Evolutionary conservation across 169 alveolate genomes (phyloP).

Genomic region (Cyclospora cayetanensis): DNA sequence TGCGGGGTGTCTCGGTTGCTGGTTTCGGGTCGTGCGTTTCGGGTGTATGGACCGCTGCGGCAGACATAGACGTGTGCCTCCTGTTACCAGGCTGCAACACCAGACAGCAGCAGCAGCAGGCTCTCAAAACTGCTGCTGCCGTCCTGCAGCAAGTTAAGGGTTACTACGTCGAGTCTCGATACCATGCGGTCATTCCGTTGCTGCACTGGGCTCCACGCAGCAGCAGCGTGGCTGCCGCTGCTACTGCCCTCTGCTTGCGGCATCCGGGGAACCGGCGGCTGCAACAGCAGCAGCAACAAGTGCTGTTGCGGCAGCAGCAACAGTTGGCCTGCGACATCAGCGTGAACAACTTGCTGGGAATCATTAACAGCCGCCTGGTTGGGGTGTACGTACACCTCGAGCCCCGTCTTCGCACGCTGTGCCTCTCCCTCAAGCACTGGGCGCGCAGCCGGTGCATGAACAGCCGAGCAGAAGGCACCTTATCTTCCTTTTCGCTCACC

Average conservation of each 20-base stretch:
- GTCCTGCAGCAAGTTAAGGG: slow-evolving; percentile 64
- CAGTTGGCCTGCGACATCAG: slow-evolving; percentile 71
- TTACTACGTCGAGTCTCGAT: slow-evolving; percentile 70
- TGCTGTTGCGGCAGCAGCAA: not conserved
- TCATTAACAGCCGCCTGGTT: slow-evolving; percentile 70
- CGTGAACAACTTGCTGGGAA: slow-evolving; percentile 74
- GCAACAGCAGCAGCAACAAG: not conserved
- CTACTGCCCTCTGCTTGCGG: not conserved
- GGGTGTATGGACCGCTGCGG: slow-evolving; percentile 73
- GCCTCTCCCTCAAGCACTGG: slow-evolving; percentile 72
- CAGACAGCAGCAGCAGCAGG: slow-evolving; percentile 68
- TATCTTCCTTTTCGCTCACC: slow-evolving; percentile 67
- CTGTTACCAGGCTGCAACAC: slow-evolving; percentile 67
- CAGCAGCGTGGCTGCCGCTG: slow-evolving; percentile 7
- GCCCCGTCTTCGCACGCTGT: slow-evolving; percentile 52
- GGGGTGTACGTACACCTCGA: slow-evolving; percentile 67
- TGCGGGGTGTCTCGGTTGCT: slow-evolving; percentile 39
- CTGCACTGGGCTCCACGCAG: slow-evolving; percentile 74
- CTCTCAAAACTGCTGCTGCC: slow-evolving; percentile 42
- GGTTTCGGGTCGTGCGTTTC: slow-evolving; percentile 74
- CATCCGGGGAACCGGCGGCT: not conserved
- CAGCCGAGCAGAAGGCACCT: slow-evolving; percentile 66
- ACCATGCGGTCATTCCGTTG: slow-evolving; percentile 72
- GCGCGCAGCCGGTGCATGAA: slow-evolving; percentile 68
- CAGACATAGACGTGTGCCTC: slow-evolving; percentile 74